A percentile compares a stretch with the other conserved stretches of the same genome.
Conservation (phyloP, 768 basidiomycete genomes). For the Lactifluus rugatus region DNA sequence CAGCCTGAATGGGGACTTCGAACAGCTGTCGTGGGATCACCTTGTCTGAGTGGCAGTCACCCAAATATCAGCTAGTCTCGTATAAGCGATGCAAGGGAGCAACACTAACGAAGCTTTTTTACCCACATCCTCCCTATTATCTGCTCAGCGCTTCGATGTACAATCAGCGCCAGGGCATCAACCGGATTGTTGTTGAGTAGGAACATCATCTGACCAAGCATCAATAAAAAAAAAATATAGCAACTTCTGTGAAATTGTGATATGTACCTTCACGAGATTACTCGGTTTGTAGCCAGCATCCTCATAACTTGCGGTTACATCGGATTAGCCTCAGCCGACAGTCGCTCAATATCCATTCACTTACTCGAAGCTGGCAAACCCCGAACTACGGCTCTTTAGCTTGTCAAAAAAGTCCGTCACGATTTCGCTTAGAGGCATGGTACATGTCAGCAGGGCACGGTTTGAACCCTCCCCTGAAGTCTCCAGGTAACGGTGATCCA, state of each 20-base stretch:
- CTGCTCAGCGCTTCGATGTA: slow-evolving; percentile 74
- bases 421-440: slow-evolving; percentile 83
- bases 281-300: slow-evolving; percentile 81
- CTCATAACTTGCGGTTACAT: slow-evolving; percentile 59
- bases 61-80: not conserved
- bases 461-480: slow-evolving; percentile 39
- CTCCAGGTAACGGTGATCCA: slow-evolving; percentile 82
- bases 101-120: slow-evolving; percentile 73
- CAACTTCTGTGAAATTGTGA: not conserved
- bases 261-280: slow-evolving; percentile 68
- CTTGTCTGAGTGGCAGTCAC: slow-evolving; percentile 44
- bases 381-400: slow-evolving; percentile 86
- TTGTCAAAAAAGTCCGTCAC: slow-evolving; percentile 94
- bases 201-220: slow-evolving; percentile 64
- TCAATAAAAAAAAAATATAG: not conserved
- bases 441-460: slow-evolving; percentile 73
- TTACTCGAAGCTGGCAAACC: slow-evolving; percentile 87
- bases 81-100: not conserved
- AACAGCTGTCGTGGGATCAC: slow-evolving; percentile 90
- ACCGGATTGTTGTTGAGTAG: slow-evolving; percentile 82
- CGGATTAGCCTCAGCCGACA: not conserved
- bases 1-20: slow-evolving; percentile 93
- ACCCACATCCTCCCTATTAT: slow-evolving; percentile 76
- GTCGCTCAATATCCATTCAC: slow-evolving; percentile 23
- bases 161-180: slow-evolving; percentile 87